Base-by-base conservation (phyloP, 2,329 filamentous ascomycete genomes). In the Trichoderma citrinoviride region DNA sequence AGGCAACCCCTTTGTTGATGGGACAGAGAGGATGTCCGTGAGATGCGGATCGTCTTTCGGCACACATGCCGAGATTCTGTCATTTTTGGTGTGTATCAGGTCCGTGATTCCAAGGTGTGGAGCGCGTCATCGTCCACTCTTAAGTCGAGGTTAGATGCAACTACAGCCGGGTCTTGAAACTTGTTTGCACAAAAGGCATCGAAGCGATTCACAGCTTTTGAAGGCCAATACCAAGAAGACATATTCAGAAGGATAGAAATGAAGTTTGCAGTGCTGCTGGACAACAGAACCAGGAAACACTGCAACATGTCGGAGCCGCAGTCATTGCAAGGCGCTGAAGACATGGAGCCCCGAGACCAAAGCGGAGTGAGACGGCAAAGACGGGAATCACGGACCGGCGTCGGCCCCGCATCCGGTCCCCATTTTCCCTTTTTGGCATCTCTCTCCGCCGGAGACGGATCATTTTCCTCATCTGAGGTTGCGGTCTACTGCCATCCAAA, bases 321-420 rank as follows among this genome's bases (percentile, higher is more conserved):
- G 10, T 25, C 12, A 25, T 2, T 8, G 7, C 25, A 27, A 33
- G 14, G 1, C 6, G 8, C 25, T 1, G 47, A 33, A 52, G 1
- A n/a, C 5, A 33, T 19, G 6, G 2, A 19, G 17, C 27, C 47
- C 49, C n/a, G n/a, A 25, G 49, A 54, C 40, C 15, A 46, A 54
- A 7, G 40, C 60, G 60, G 60, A 62, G 29, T 19, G 21, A 52
- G 23, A 17, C 25, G 57, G 57, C 33, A 61, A 47, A 44, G 40
- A 25, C 54, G 54, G 54, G 29, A 29, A 17, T n/a, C 33, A 29
- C 57, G 27, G 46, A 25, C 25, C 47, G 46, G 14, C 23, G 3
- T 52, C 57, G 46, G 57, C 57, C 46, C 57, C 57, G 33, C 33
- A 61, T 37, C 27, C 23, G 25, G 15, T 29, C 49, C 7, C 2